Conservation (phyloP, 2,329 filamentous ascomycete species). For the Aureobasidium sp. region DNA sequence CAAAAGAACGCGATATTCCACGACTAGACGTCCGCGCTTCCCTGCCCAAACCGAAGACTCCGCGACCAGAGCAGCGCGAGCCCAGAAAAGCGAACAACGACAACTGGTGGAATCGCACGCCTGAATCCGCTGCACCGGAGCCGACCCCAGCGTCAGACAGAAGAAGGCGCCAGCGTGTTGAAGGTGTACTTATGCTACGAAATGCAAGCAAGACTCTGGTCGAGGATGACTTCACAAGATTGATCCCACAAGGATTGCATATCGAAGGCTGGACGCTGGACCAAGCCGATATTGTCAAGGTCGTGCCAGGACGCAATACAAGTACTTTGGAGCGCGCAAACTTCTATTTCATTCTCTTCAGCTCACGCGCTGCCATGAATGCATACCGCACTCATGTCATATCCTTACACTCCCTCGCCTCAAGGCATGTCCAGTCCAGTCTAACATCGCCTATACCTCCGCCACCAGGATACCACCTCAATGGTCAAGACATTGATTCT, state of each 20-base stretch:
- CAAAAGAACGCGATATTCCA: constrained; percentile 24
- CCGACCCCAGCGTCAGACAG: not conserved
- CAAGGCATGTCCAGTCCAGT: constrained; percentile 32
- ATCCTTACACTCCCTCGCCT: constrained; percentile 42
- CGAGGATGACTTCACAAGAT: constrained; percentile 61
- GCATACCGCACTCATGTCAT: constrained; percentile 51
- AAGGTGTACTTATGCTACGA: constrained; percentile 46
- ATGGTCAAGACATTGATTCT: constrained; percentile 38
- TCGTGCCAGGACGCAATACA: constrained; percentile 57
- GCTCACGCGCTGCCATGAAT: constrained; percentile 47
- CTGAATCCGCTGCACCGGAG: not conserved
- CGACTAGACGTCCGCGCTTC: constrained; percentile 16
- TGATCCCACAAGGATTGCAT: constrained; percentile 53
- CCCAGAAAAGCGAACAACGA: not conserved
- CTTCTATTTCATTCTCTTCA: constrained; percentile 63
- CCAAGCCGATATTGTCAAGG: constrained; percentile 44
- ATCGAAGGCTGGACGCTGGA: constrained; percentile 55
- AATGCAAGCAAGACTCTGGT: constrained; percentile 51
- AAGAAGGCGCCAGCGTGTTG: not conserved
- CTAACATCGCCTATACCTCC: constrained; percentile 35
- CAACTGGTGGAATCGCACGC: not conserved
- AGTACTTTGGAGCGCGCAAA: constrained; percentile 54
- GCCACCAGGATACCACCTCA: constrained; percentile 33
- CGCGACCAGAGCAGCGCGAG: not conserved
- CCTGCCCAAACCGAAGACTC: not conserved